Base-by-base conservation (phyloP, 1,284 basidiomycete species). In the Cutaneotrichosporon spelunceum region DNA sequence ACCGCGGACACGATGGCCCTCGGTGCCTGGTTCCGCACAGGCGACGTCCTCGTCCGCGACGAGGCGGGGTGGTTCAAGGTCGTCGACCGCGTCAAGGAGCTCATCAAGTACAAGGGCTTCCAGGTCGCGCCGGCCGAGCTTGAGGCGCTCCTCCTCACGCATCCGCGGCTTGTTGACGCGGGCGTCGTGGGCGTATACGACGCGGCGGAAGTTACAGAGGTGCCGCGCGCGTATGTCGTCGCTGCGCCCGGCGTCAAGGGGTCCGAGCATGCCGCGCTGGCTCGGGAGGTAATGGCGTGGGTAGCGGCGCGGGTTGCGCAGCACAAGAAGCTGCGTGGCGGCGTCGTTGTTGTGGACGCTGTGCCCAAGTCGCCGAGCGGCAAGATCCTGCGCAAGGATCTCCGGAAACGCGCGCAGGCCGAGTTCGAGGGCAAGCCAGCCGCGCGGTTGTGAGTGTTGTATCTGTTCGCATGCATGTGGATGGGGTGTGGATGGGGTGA, bases 81-180 rank as follows among this genome's bases (percentile, higher is more conserved):
- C 48, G 75, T 79, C 33, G 79, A 80, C 64, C 66, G 79, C 49
- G 82, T 85, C 66, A 92, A 92, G 69, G 90, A 92, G 71, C 78
- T 92, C 39, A 89, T 93, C 80, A 91, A 92, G 75, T 91, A 91
- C 66, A 80, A 80, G 64, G 78, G 78, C 26, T 78, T 71, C 62
- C 77, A 79, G 82, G 91, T 93, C 16, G 85, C 91, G 0, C 90
- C 90, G 0, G 90, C 91, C 0, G 90, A 92, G 68, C 82, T 93
- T 2, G 90, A 93, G 72, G 83, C 84, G 42, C 75, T 91, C 0
- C 83, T 93, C 1, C 77, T 92, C 16, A 83, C 83, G 4, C 88
- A 92, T 68, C 85, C 87, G 0, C 83, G 87, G 2, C 81, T 90
- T 26, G 84, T 84, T 5, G 89, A 91, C 67, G 81, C 82, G 0